Evolutionary conservation across 176 grass and related monocot genomes (phyloP).

Genomic region (Oropetium thomaeum): DNA sequence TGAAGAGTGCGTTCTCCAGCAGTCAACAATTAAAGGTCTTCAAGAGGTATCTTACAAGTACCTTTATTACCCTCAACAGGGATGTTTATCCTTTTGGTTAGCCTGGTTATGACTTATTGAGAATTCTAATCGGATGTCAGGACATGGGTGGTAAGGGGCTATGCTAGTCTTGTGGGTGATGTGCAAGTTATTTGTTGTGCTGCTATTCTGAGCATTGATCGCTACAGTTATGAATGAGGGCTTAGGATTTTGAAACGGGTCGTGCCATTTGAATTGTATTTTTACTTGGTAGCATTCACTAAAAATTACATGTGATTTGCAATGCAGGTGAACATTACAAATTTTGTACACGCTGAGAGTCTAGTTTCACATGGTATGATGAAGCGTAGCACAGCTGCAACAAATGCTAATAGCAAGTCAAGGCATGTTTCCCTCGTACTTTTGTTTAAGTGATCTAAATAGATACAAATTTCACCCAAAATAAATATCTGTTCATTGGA

Average conservation of each 20-base stretch:
- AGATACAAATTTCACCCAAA: neutral
- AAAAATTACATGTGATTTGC: conserved; percentile 24
- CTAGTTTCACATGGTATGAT: conserved; percentile 59
- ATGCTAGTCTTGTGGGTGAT: neutral
- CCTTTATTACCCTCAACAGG: neutral
- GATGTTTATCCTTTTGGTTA: neutral
- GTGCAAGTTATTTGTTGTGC: neutral
- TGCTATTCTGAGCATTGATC: neutral
- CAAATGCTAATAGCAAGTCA: conserved; percentile 80
- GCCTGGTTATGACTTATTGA: neutral
- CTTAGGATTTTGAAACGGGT: neutral
- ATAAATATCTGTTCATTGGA: conserved; percentile 13
- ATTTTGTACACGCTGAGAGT: conserved; percentile 50
- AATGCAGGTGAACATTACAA: conserved; percentile 58
- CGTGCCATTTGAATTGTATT: conserved; percentile 9
- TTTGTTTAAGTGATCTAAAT: neutral
- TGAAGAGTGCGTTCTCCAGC: conserved; percentile 57
- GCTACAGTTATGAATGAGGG: neutral
- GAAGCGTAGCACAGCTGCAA: conserved; percentile 86
- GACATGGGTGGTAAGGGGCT: neutral
- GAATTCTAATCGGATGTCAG: neutral
- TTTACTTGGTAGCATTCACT: conserved; percentile 6
- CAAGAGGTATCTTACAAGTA: conserved; percentile 60
- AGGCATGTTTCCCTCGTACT: conserved; percentile 54
- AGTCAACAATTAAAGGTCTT: conserved; percentile 75